phyloP scores from a whole-genome alignment of 345 rosid genomes.

The Orychophragmus violaceus region DNA sequence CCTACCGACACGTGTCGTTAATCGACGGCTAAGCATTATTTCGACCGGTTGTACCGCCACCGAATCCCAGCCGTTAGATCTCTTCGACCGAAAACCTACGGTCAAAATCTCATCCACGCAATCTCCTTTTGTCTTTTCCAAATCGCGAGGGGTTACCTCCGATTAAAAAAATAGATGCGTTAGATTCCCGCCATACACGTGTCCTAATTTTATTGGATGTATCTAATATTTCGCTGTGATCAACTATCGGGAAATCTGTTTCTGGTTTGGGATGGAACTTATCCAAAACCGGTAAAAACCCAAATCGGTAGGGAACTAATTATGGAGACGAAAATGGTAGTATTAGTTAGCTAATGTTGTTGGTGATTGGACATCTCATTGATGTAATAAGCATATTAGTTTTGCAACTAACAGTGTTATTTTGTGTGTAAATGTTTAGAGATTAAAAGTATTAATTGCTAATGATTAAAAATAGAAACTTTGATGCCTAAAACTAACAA shows the following conservation, averaged over 20 bases:
- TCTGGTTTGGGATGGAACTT: background rate
- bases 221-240: background rate
- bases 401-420: slow-evolving; percentile 14
- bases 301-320: background rate
- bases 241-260: background rate
- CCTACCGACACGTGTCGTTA: slow-evolving; percentile 35
- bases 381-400: slow-evolving; percentile 7
- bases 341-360: slow-evolving; percentile 2
- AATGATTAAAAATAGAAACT: slow-evolving; percentile 9
- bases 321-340: background rate
- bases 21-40: slow-evolving; percentile 27
- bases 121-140: slow-evolving; percentile 5
- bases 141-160: slow-evolving; percentile 7
- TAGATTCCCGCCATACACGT: slow-evolving; percentile 10
- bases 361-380: slow-evolving; percentile 4
- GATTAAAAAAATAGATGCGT: slow-evolving; percentile 5
- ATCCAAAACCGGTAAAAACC: slow-evolving; percentile 8
- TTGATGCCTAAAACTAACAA: background rate
- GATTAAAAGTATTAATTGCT: background rate
- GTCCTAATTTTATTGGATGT: background rate
- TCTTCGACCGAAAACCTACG: background rate
- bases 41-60: slow-evolving; percentile 30
- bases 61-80: slow-evolving; percentile 52
- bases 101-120: background rate
- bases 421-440: background rate